Evolutionary conservation across 176 grass and related monocot genomes (phyloP), one percentile per base, ranked within the genome.

Genomic region (Rhynchospora breviuscula): DNA sequence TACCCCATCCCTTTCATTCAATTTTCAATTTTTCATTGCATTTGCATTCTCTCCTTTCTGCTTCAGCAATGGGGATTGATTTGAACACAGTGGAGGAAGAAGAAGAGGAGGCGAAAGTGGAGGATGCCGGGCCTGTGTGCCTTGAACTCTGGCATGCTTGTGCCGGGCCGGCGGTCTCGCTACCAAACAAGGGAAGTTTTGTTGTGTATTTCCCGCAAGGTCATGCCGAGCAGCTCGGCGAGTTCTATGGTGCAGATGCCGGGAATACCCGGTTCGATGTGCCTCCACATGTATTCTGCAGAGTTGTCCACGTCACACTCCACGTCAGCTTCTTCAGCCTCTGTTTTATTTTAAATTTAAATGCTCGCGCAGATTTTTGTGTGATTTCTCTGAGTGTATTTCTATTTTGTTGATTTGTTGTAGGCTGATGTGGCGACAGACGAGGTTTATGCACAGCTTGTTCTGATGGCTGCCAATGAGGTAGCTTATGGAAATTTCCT

Each of bases 101-200:
- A 79, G 66, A 82, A 1, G 80, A 70, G 15, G 53, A 84, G 79
- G 15, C 64, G 3, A 11, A 85, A 13, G 17, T 72, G 31, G 21
- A 81, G 0, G 8, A 67, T 51, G 23, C 81, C 2, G 53, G 79
- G 15, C 33, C 79, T 63, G 91, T 93, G 63, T 90, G 90, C 69
- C 87, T 91, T 23, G 93, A 96, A 89, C 91, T 96, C 0, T 96
- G 93, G 93, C 93, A 96, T 80, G 93, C 93, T 15, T 96, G 93
- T 80, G 93, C 93, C 18, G 93, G 93, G 5, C 90, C 93, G n/a
- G 79, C 92, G 0, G 78, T 83, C 10, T 89, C 91, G 22, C 71
- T 92, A 26, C 93, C 93, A 2, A 29, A 84, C 52, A 90, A 90
- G 76, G 91, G 93, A 1, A 79, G 83, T 69, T 63, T 86, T 80